phyloP scores from a whole-genome alignment of 2,329 filamentous ascomycete genomes.

The Emericellopsis cladophorae region DNA sequence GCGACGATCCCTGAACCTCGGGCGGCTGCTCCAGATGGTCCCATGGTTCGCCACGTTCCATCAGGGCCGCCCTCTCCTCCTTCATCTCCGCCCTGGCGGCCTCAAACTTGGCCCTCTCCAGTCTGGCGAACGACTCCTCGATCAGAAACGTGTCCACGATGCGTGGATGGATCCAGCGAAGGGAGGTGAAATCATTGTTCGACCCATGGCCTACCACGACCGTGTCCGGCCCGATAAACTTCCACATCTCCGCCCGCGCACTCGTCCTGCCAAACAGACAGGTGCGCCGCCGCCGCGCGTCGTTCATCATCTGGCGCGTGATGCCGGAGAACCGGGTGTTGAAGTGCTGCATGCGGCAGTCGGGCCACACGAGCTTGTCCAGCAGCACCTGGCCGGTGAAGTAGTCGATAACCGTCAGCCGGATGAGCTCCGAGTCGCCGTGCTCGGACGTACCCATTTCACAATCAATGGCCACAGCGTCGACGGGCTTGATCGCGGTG shows the following conservation, averaged over 20 bases:
- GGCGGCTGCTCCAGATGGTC: slow-evolving; percentile 2
- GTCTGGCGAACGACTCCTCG: slow-evolving; percentile 7
- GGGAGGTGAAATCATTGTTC: slow-evolving; percentile 24
- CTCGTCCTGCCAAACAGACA: slow-evolving; percentile 24
- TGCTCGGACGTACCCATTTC: slow-evolving; percentile 36
- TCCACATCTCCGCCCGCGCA: slow-evolving; percentile 27
- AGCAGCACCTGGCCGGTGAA: slow-evolving; percentile 33
- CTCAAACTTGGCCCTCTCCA: slow-evolving; percentile 5
- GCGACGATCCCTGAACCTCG: slow-evolving; percentile 12
- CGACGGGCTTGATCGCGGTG: background rate
- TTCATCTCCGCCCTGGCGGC: background rate
- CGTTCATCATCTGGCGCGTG: slow-evolving; percentile 20
- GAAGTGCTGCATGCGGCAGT: slow-evolving; percentile 29
- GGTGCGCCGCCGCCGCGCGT: slow-evolving; percentile 14
- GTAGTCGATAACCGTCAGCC: slow-evolving; percentile 36
- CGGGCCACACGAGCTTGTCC: slow-evolving; percentile 35
- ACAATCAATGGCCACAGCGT: slow-evolving; percentile 35
- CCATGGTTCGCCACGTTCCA: slow-evolving; percentile 3
- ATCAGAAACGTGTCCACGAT: slow-evolving; percentile 32
- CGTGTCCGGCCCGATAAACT: slow-evolving; percentile 18
- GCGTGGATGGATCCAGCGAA: slow-evolving; percentile 33
- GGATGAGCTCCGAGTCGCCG: slow-evolving; percentile 37
- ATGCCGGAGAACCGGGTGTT: slow-evolving; percentile 40
- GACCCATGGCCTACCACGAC: slow-evolving; percentile 23
- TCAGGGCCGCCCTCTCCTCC: slow-evolving; percentile 5